These are phyloP conservation scores for Artomyces pyxidatus DNA, from an alignment of 768 basidiomycete species.

Conservation along the genomic window DNA sequence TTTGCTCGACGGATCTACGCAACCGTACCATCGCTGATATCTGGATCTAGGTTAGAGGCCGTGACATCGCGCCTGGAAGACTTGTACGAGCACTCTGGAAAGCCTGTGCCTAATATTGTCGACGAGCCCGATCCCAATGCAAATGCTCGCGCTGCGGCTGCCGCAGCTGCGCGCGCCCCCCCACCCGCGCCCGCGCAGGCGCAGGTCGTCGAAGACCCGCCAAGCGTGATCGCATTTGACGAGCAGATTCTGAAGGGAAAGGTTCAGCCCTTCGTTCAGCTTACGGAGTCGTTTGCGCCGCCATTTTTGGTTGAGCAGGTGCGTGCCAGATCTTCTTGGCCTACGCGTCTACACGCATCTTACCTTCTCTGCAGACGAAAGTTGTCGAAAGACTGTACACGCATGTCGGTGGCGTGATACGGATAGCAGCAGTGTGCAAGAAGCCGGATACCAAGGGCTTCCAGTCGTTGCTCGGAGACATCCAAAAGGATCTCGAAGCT, in stretches of 20 bases:
- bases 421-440: constrained; percentile 61
- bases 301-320: constrained; percentile 76
- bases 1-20: not conserved
- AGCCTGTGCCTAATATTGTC: constrained; percentile 11
- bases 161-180: constrained; percentile 31
- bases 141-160: constrained; percentile 22
- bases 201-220: constrained; percentile 34
- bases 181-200: constrained; percentile 29
- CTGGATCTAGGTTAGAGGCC: constrained; percentile 65
- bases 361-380: constrained; percentile 41
- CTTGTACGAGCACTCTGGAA: constrained; percentile 39
- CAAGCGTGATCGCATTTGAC: constrained; percentile 65
- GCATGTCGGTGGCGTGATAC: constrained; percentile 61
- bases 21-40: not conserved
- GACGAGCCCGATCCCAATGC: constrained; percentile 20
- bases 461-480: constrained; percentile 51
- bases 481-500: constrained; percentile 64
- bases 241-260: constrained; percentile 65
- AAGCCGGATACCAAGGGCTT: constrained; percentile 65
- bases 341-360: not conserved
- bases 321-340: constrained; percentile 18
- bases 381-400: constrained; percentile 61
- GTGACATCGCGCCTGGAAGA: constrained; percentile 94
- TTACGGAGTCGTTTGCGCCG: constrained; percentile 64
- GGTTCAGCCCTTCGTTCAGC: constrained; percentile 63